Base-by-base conservation (phyloP, 768 basidiomycete genomes). In the Lactarius hengduanensis region DNA sequence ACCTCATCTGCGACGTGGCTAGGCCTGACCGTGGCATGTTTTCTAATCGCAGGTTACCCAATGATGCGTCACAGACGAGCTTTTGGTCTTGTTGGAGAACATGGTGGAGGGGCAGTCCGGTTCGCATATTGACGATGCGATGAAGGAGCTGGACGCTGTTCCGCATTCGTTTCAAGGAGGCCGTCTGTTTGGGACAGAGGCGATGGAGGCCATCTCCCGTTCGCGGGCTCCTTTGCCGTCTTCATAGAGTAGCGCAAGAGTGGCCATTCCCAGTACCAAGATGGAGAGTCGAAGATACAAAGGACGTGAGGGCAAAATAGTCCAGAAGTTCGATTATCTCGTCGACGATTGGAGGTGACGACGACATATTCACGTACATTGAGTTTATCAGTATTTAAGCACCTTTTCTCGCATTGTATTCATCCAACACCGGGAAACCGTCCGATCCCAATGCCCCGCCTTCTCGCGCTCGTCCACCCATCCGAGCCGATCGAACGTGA, bases 401-500 rank as follows among this genome's bases (percentile, higher is more conserved):
- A 10, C 47, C 4, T 22, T 13, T 22, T 1, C 22, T 1, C n/a
- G n/a, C 5, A 1, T 20, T 13, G 10, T 7, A 28, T 3, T 16
- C 26, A n/a, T 13, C 55, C 30, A 8, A 34, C 20, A 20, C 8
- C 34, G 8, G 22, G 10, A 30, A 32, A 36, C 47, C 50, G n/a
- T 32, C 41, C 9, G 22, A 62, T 69, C 59, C 50, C 64, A 69
- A 5, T 5, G 15, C 9, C 30, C 41, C 15, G 40, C 50, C 16
- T 30, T 16, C 41, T 50, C 63, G 10, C 61, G 53, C 11, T 65
- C 64, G 20, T 64, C n/a, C 16, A 56, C 62, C 65, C 65, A 66
- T 10, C 65, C 65, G 4, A 69, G 58, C 41, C 62, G 41, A 32
- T 80, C 77, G n/a, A 79, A 76, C 3, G 84, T 85, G 71, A 87